phyloP scores from a whole-genome alignment of 2,329 filamentous ascomycete genomes.

The Onygenales sp. region DNA sequence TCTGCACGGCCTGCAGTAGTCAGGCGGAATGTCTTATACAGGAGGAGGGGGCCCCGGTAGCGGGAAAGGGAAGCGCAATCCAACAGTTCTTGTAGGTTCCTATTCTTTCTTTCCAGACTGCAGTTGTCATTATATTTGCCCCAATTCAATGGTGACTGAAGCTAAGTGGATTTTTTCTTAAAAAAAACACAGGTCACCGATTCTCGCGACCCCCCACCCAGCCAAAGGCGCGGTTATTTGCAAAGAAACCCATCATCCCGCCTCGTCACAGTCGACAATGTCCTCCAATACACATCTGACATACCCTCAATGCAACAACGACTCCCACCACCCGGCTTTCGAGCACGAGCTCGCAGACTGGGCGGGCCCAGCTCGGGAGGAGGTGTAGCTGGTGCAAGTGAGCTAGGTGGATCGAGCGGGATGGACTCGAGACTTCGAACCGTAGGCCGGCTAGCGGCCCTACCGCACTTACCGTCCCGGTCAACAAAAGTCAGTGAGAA shows the following conservation, averaged over 20 bases:
- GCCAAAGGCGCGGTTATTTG: constrained; percentile 13
- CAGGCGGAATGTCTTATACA: too few relatives aligned
- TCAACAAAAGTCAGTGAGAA: constrained; percentile 95
- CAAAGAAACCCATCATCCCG: constrained; percentile 44
- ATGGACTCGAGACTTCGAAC: constrained; percentile 6
- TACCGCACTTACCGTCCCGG: constrained; percentile 62
- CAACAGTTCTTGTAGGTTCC: too few relatives aligned
- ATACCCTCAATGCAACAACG: constrained; percentile 91
- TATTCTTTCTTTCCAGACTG: too few relatives aligned
- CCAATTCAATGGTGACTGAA: too few relatives aligned
- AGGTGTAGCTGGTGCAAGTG: neutral
- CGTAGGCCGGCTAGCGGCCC: constrained; percentile 45
- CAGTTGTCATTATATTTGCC: too few relatives aligned
- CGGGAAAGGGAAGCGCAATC: too few relatives aligned
- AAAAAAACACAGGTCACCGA: constrained; percentile 30
- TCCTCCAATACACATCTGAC: constrained; percentile 86
- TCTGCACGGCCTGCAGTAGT: too few relatives aligned
- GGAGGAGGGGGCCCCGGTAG: too few relatives aligned
- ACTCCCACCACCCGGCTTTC: constrained; percentile 44
- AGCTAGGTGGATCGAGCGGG: constrained; percentile 2
- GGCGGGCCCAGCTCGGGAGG: neutral
- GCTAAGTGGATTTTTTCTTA: too few relatives aligned
- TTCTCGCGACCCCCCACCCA: constrained; percentile 30
- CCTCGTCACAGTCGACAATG: constrained; percentile 84
- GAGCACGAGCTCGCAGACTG: constrained; percentile 33